These are phyloP conservation scores for Fusarium tupiense DNA, from an alignment of 2,329 filamentous ascomycete genomes.

Conservation along the genomic window DNA sequence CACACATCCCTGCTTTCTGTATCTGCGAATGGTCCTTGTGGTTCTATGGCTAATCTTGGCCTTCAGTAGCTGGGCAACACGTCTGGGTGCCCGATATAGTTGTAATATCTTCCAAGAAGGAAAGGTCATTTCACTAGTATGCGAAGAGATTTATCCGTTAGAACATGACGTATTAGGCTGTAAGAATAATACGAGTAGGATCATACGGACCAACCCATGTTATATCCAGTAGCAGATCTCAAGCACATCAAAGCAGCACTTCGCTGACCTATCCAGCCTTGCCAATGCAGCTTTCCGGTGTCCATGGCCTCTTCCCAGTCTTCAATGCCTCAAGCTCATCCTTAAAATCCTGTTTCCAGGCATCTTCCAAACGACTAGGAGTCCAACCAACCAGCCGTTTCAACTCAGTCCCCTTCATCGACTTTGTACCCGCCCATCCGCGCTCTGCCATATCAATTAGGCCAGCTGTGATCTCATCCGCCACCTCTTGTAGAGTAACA, in stretches of 20 bases:
- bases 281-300: not conserved
- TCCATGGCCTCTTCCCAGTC: not conserved
- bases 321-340: not conserved
- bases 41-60: no score
- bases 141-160: no score
- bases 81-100: no score
- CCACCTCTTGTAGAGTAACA: not conserved
- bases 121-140: no score
- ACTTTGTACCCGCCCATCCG: constrained; percentile 7
- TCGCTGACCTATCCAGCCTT: not conserved
- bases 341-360: not conserved
- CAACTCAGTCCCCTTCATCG: constrained; percentile 2
- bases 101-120: no score
- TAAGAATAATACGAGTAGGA: no score
- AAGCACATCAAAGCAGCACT: not conserved
- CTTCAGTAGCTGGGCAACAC: no score
- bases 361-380: not conserved
- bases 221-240: not conserved
- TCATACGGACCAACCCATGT: no score
- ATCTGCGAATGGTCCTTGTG: no score
- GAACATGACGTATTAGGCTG: no score
- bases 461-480: constrained; percentile 13
- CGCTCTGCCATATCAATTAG: constrained; percentile 12
- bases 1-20: no score
- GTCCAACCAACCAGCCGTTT: constrained; percentile 5